Evolutionary conservation across 1,284 basidiomycete genomes (phyloP), one percentile per base, ranked within the genome.

Genomic region (Trichosporon ovoides): DNA sequence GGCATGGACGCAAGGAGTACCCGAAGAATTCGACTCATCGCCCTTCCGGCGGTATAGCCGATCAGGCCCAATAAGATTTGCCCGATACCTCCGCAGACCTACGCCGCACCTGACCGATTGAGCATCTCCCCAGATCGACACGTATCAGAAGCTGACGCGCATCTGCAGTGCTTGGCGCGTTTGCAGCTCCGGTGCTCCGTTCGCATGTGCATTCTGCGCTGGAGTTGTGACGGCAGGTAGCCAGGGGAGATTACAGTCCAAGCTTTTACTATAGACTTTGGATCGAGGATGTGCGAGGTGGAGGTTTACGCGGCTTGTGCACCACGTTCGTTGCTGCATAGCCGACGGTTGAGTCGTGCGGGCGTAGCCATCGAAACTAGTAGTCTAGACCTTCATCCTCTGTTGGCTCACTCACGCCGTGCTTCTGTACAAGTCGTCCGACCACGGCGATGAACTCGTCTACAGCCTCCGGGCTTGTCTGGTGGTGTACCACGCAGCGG

Each of bases 401-500:
- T 11, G 43, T 48, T 1, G 24, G 43, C 24, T 28, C 24, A 19
- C 43, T 48, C 14, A 48, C 43, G 12, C 43, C 43, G 24, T 48
- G 43, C 43, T 28, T 19, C 1, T 22, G 22, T 1, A 48, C 24
- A 1, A 48, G 43, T 7, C 28, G 43, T 13, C 16, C 43, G 14
- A 61, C 38, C 0, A 55, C 40, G 11, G 33, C 37, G 20, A 61
- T 33, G 10, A 83, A 67, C 50, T 82, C 80, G 31, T 80, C 76
- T 19, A 82, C 72, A 0, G 91, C 89, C 56, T 83, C 72, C 16
- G 86, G 82, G 5, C 83, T 82, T 0, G 87, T 91, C 76, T 98
- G 94, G 61, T 94, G 85, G 74, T 97, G 93, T 2, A 95, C 76
- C 7, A 96, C 89, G 20, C 94, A 80, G 13, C 94, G 83, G 52